Conservation (phyloP, 1,284 basidiomycete species). For the Heterobasidion irregulare region DNA sequence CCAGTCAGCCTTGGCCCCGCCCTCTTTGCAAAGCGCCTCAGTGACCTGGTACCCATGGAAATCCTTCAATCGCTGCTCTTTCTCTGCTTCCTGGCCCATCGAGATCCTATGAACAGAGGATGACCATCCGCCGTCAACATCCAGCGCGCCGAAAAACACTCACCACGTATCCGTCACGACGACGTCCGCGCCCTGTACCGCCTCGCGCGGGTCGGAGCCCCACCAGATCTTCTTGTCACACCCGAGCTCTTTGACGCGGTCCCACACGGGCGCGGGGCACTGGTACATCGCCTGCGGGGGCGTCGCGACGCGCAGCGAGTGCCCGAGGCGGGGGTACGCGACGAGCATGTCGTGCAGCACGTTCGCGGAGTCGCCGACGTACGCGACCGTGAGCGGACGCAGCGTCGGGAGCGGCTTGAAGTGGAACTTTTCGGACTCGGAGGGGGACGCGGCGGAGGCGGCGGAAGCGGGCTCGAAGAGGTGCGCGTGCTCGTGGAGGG, state of each 20-base stretch:
- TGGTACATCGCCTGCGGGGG: slow-evolving; percentile 56
- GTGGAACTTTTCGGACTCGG: not conserved
- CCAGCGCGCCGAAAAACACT: slow-evolving; percentile 15
- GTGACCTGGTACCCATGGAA: slow-evolving; percentile 96
- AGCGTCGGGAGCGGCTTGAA: slow-evolving; percentile 33
- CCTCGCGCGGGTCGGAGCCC: slow-evolving; percentile 76
- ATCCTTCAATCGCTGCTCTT: slow-evolving; percentile 79
- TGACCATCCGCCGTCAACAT: not conserved
- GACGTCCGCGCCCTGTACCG: slow-evolving; percentile 85
- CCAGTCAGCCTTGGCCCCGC: slow-evolving; percentile 85
- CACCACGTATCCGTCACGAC: slow-evolving; percentile 96
- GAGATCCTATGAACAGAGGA: slow-evolving; percentile 63
- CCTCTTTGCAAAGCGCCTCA: slow-evolving; percentile 69
- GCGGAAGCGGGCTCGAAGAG: slow-evolving; percentile 29
- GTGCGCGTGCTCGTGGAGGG: slow-evolving; percentile 72
- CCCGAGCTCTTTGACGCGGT: slow-evolving; percentile 59
- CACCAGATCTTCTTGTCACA: slow-evolving; percentile 67
- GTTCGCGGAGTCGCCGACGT: slow-evolving; percentile 94
- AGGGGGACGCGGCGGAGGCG: not conserved
- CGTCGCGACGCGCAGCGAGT: slow-evolving; percentile 79
- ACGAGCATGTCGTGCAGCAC: slow-evolving; percentile 98
- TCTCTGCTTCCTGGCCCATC: slow-evolving; percentile 97
- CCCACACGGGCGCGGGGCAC: slow-evolving; percentile 77
- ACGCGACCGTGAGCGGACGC: slow-evolving; percentile 77
- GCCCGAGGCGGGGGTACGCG: slow-evolving; percentile 86